A percentile compares a stretch with the other conserved stretches of the same genome.
phyloP scores from a whole-genome alignment of 345 rosid genomes.

The Cardamine occulta region DNA sequence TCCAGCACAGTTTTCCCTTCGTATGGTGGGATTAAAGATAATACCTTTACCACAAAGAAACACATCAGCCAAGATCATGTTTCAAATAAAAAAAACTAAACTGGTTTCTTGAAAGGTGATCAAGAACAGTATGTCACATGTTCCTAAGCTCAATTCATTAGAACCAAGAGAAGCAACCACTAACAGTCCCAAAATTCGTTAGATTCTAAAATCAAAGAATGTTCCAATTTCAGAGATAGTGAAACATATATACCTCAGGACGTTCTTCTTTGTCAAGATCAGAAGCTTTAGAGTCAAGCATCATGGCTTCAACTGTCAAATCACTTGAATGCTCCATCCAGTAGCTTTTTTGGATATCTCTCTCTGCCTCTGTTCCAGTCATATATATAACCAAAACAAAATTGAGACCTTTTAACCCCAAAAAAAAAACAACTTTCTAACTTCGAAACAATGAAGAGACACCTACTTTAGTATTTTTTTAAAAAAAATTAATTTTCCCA shows the following conservation, averaged over 20 bases:
- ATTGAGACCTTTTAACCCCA: neutral
- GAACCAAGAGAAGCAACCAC: neutral
- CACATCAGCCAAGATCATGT: slow-evolving; percentile 3
- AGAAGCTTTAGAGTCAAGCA: slow-evolving; percentile 83
- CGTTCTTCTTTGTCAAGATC: slow-evolving; percentile 93
- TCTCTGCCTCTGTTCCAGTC: slow-evolving; percentile 37
- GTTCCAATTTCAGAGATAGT: neutral
- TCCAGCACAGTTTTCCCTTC: slow-evolving; percentile 84
- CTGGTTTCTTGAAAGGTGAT: neutral
- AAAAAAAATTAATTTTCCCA: too few relatives aligned
- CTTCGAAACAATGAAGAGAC: slow-evolving; percentile 35
- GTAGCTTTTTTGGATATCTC: slow-evolving; percentile 62
- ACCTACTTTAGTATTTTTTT: too few relatives aligned
- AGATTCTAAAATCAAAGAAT: slow-evolving; percentile 15
- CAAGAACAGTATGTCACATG: slow-evolving; percentile 22
- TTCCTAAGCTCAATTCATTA: neutral
- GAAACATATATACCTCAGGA: slow-evolving; percentile 59
- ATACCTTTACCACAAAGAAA: slow-evolving; percentile 52
- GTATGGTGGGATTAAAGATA: slow-evolving; percentile 76
- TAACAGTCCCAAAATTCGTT: neutral
- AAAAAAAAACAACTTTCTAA: neutral
- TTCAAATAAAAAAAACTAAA: too few relatives aligned
- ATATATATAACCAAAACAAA: slow-evolving; percentile 33
- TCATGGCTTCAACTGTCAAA: slow-evolving; percentile 81
- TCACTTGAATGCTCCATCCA: slow-evolving; percentile 75